Evolutionary conservation across 2,329 filamentous ascomycete genomes (phyloP), one percentile per base, ranked within the genome.

Genomic region (Fusarium begoniae): DNA sequence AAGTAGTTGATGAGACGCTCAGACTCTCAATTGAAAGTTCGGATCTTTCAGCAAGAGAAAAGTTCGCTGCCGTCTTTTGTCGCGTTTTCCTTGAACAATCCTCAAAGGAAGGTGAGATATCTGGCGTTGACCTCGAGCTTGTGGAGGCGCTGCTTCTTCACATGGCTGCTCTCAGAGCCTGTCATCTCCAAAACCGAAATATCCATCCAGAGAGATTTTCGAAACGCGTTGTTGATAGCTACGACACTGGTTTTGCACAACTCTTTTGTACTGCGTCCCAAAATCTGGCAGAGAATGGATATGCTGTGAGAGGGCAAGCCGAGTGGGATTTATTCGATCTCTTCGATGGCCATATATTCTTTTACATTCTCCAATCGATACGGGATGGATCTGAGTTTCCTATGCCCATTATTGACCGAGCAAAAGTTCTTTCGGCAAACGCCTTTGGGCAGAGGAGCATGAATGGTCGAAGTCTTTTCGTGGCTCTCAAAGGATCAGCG

Each of bases 1-100:
- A 4, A 32, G 11, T 50, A 32, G 28, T 32, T 32, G 47, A 50
- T 24, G 22, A 18, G 22, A 2, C 20, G 14, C 5, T n/a, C 2
- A 6, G 22, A 50, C 7, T 9, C 20, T 32, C 28, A 13, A n/a
- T 2, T 10, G 15, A n/a, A 13, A 18, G 2, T 0, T n/a, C 8
- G 15, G 8, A 10, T n/a, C 4, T 50, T 10, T 50, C 28, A 50
- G 28, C 11, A 18, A 50, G 47, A 50, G 47, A 50, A n/a, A n/a
- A 13, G 28, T 32, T 50, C 22, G 47, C 47, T 50, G 47, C 20
- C 8, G 8, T 50, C 28, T 50, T 50, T 7, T 50, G 28, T 7
- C 28, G 28, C 15, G 28, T 3, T 32, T 50, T 9, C 47, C 28
- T 50, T 32, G 22, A 8, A 32, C 15, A 15, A 13, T 32, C 10